Base-by-base conservation (phyloP, 371 early-diverging fungal species). In the Mucor piriformis region DNA sequence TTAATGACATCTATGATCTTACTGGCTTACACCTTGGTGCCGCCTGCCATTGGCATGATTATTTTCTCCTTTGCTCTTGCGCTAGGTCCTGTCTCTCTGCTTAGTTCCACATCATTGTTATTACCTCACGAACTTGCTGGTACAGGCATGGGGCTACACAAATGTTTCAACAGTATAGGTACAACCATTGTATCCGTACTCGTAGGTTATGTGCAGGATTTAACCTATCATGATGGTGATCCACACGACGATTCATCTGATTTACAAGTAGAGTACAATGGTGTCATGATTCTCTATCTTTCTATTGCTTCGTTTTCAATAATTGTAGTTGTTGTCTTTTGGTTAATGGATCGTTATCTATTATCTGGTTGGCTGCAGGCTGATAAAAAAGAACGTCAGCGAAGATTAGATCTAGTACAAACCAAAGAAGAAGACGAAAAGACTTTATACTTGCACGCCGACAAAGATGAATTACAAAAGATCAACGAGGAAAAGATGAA, bases 201-300 rank as follows among this genome's bases (percentile, higher is more conserved):
- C 4, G 72, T 77, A 23, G 83, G 83, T 15, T 74, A 76, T 56
- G 70, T 83, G 3, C 83, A 83, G 54, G 83, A 83, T 61, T 51
- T 74, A 23, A 74, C 79, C 0, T 73, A 64, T 38, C 79, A 76
- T 33, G 79, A 79, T 33, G 76, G 76, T 23, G 42, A 79, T 27
- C 69, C 74, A 0, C 52, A 67, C 23, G 74, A 79, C 46, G 61
- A 75, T 44, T 38, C 43, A 2, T 10, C 40, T 0, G 79, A 79
- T 52, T 54, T 76, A 3, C 55, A 65, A 40, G 48, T 46, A 20
- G 76, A 79, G 24, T 79, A 79, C 42, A 50, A 72, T 55, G 74
- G 79, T 13, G 79, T 79, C 37, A 79, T 79, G 79, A 60, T 67
- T 25, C 46, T 79, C 0, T 79, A 76, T 37, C 35, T 79, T 20